Percentiles rank a stretch among this genome's conserved stretches.
Conservation (phyloP, 805 yeast genomes). For the Saccharomycopsis malanga region DNA sequence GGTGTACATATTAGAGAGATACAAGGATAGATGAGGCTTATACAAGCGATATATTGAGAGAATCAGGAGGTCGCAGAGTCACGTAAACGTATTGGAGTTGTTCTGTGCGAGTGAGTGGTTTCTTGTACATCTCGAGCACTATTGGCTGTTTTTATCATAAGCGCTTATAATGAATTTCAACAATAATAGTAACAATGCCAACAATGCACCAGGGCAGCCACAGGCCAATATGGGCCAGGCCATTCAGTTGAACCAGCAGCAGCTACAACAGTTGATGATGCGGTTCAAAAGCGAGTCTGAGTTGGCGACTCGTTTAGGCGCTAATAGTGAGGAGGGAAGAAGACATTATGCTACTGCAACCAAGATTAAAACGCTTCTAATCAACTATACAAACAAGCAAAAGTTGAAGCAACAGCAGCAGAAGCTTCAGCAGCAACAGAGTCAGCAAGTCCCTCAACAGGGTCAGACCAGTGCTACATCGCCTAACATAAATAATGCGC, state of each 20-base stretch:
- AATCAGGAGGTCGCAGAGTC: too few species aligned
- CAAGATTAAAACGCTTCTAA: constrained; percentile 15
- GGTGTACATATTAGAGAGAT: too few species aligned
- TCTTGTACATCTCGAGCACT: too few species aligned
- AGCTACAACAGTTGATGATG: constrained; percentile 15
- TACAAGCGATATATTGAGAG: too few species aligned
- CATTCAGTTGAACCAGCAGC: constrained; percentile 10
- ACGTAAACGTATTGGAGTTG: too few species aligned
- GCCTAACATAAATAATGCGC: too few species aligned
- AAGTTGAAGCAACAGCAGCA: constrained; percentile 16
- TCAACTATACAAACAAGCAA: constrained; percentile 14
- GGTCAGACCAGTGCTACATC: neutral
- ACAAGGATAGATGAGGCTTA: too few species aligned
- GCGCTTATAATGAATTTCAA: too few species aligned
- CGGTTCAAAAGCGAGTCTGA: constrained; percentile 11
- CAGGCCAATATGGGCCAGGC: constrained; percentile 1
- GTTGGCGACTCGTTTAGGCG: constrained; percentile 9
- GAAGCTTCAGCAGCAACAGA: constrained; percentile 13
- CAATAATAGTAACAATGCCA: neutral
- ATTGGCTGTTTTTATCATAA: too few species aligned
- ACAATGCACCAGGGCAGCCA: neutral
- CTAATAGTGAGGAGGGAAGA: constrained; percentile 13
- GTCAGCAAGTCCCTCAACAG: constrained; percentile 12
- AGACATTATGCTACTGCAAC: constrained; percentile 17
- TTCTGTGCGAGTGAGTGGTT: too few species aligned